A percentile compares a stretch with the other conserved stretches of the same genome.
phyloP scores from a whole-genome alignment of 768 basidiomycete species.

The Tephrocybe sp. region DNA sequence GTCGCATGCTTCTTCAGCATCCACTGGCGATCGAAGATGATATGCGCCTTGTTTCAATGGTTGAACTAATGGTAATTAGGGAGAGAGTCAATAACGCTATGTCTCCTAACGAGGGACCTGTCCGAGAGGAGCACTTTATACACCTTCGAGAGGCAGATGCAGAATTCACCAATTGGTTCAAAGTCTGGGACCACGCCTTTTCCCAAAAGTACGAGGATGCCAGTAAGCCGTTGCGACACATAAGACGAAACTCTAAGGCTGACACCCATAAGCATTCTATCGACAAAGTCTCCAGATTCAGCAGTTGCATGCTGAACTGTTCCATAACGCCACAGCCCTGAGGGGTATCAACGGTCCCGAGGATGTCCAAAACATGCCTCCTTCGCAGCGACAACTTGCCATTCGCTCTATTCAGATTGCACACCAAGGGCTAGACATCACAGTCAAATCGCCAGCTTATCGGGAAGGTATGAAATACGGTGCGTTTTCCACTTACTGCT shows the following conservation, averaged over 20 bases:
- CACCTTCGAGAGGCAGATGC: slow-evolving; percentile 71
- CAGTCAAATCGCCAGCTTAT: slow-evolving; percentile 80
- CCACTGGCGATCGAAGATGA: slow-evolving; percentile 91
- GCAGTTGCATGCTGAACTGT: slow-evolving; percentile 82
- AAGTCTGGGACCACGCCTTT: slow-evolving; percentile 76
- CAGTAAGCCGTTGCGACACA: slow-evolving; percentile 42
- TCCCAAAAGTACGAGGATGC: slow-evolving; percentile 84
- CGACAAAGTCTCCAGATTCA: slow-evolving; percentile 87
- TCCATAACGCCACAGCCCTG: slow-evolving; percentile 82
- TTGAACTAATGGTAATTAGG: slow-evolving; percentile 88
- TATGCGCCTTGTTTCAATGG: slow-evolving; percentile 92
- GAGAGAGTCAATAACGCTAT: slow-evolving; percentile 84
- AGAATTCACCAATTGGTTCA: slow-evolving; percentile 83
- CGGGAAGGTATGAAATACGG: slow-evolving; percentile 93
- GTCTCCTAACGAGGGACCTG: slow-evolving; percentile 75
- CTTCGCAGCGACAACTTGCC: slow-evolving; percentile 75
- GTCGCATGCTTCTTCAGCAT: slow-evolving; percentile 78
- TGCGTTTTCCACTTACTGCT: slow-evolving; percentile 31
- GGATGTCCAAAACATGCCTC: slow-evolving; percentile 83
- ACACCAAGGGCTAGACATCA: slow-evolving; percentile 78
- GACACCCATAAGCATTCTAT: slow-evolving; percentile 63
- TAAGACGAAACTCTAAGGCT: not conserved
- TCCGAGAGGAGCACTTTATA: slow-evolving; percentile 69
- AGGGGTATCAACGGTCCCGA: slow-evolving; percentile 83
- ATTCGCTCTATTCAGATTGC: slow-evolving; percentile 84